These are phyloP conservation scores for Prunus campanulata DNA, from an alignment of 306 rosid genomes.

Conservation along the genomic window DNA sequence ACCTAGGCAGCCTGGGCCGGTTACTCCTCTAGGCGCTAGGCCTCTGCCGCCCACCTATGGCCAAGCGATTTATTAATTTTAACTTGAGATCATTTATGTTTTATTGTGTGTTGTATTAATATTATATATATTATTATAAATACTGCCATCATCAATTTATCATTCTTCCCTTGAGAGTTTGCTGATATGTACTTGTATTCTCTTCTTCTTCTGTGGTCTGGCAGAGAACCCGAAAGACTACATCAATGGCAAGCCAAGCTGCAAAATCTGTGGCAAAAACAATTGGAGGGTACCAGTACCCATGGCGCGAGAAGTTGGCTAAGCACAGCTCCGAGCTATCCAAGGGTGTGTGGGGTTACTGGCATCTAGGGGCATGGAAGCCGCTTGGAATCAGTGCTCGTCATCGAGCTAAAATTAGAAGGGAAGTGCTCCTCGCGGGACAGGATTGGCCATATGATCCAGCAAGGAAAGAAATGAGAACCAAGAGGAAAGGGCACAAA, in stretches of 20 bases:
- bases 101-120: no score
- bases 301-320: constrained; percentile 68
- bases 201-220: constrained; percentile 20
- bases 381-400: constrained; percentile 73
- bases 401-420: constrained; percentile 63
- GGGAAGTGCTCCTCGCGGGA: constrained; percentile 74
- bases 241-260: constrained; percentile 62
- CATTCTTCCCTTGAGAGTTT: background rate
- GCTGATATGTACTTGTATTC: background rate
- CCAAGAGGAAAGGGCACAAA: constrained; percentile 87
- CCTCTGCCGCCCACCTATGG: no score
- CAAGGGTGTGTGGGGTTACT: constrained; percentile 85
- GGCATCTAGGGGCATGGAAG: constrained; percentile 95
- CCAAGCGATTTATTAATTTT: no score
- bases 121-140: no score
- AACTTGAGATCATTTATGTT: no score
- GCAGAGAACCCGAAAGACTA: constrained; percentile 22
- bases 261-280: constrained; percentile 49
- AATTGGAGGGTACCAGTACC: constrained; percentile 65
- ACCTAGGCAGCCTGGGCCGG: no score
- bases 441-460: constrained; percentile 82
- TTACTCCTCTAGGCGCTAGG: no score
- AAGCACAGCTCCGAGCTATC: constrained; percentile 66
- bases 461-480: constrained; percentile 75
- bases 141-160: background rate